These are phyloP conservation scores for Moesziomyces globuligerus DNA, from an alignment of 1,284 basidiomycete species.

Conservation along the genomic window DNA sequence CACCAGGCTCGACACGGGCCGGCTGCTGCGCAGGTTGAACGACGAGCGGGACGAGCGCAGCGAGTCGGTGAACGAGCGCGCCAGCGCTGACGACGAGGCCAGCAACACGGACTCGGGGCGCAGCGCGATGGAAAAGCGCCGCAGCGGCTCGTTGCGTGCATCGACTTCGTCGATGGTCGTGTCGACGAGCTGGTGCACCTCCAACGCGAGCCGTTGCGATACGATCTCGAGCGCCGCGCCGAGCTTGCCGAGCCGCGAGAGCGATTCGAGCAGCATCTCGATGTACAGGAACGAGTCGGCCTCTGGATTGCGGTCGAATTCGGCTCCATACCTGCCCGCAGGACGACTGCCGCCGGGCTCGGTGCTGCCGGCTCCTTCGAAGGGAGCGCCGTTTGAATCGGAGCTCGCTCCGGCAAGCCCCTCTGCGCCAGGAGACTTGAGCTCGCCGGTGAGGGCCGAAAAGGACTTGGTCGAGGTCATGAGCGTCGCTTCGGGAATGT, in stretches of 20 bases:
- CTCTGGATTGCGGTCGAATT: conserved; percentile 77
- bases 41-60: conserved; percentile 42
- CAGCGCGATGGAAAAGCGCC: conserved; percentile 73
- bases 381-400: too few relatives aligned
- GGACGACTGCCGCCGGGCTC: conserved; percentile 2
- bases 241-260: conserved; percentile 88
- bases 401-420: neutral
- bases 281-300: conserved; percentile 92
- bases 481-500: conserved; percentile 36
- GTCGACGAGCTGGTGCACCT: conserved; percentile 88
- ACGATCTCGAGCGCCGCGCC: conserved; percentile 85
- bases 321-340: conserved; percentile 25
- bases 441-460: conserved; percentile 39
- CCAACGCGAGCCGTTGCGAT: conserved; percentile 82
- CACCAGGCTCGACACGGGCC: conserved; percentile 36
- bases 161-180: conserved; percentile 88
- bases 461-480: conserved; percentile 34
- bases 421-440: conserved; percentile 3
- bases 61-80: conserved; percentile 45
- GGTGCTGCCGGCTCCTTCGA: neutral
- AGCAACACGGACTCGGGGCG: conserved; percentile 72
- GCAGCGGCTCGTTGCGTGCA: conserved; percentile 68
- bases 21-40: conserved; percentile 35
- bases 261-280: conserved; percentile 89
- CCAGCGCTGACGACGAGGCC: conserved; percentile 50